Evolutionary conservation across 306 rosid genomes (phyloP).

Genomic region (Cyamopsis tetragonoloba): DNA sequence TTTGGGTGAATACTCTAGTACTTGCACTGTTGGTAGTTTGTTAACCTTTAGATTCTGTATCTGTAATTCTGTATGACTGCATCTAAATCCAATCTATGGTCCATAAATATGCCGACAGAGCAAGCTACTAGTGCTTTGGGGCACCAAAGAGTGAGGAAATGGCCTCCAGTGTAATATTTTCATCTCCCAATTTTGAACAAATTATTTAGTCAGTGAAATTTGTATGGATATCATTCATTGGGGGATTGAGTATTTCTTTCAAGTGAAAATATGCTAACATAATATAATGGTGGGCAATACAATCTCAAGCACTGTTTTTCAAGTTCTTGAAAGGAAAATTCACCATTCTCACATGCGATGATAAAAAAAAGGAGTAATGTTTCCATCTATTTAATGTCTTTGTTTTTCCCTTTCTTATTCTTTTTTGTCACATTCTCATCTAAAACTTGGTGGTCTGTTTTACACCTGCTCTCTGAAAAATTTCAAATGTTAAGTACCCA

Average conservation of each 20-base stretch:
- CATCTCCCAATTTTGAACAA: not conserved
- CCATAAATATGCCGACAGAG: conserved; percentile 3
- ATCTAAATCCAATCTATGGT: conserved; percentile 1
- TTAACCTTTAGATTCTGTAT: conserved; percentile 7
- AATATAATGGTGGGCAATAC: not conserved
- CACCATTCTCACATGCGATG: not conserved
- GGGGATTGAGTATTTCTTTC: not conserved
- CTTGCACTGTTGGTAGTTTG: conserved; percentile 1
- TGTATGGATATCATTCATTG: not conserved
- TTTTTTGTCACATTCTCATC: not conserved
- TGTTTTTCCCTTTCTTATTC: not conserved
- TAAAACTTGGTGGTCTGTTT: conserved; percentile 1
- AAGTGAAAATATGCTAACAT: not conserved
- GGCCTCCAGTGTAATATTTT: not conserved
- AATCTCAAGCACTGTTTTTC: not conserved
- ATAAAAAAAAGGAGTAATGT: conserved; percentile 1
- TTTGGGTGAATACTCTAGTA: not conserved
- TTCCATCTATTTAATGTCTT: not conserved
- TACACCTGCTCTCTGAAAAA: not conserved
- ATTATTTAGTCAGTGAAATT: not conserved
- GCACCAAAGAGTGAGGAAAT: not conserved
- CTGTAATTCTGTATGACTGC: too few species aligned
- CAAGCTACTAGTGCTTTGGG: not conserved
- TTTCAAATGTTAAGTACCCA: conserved; percentile 7
- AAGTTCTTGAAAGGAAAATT: conserved; percentile 9